Evolutionary conservation across 2,329 filamentous ascomycete species (phyloP), one percentile per base, ranked within the genome.

Genomic region (Coniochaeta sp.): DNA sequence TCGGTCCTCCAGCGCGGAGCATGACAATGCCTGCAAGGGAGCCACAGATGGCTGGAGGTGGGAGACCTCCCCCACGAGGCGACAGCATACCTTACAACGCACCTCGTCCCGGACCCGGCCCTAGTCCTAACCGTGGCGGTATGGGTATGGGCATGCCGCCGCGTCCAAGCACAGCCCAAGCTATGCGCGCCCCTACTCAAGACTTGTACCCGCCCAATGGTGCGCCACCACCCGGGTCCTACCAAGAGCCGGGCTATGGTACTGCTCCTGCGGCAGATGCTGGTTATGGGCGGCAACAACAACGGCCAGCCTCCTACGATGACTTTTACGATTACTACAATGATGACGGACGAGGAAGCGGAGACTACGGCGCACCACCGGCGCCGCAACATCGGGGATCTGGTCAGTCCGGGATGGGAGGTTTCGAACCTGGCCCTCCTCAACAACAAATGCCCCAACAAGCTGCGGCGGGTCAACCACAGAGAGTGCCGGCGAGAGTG

Each of bases 1-100:
- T 77, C 57, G 77, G 71, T 0, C 74, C 77, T 2, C 78, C 77
- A 8, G 61, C 67, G n/a, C 72, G 82, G 58, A 85, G 81, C 52
- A 79, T 77, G 74, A 85, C 82, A 5, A 81, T 83, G 78, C 80
- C 81, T 2, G 64, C 71, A 3, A 73, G 77, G 51, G 71, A 75
- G 13, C 20, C 27, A 10, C 64, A 66, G 16, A 67, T 70, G 57
- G 67, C 71, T 30, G 62, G 60, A 6, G 63, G 66, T 48, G 63
- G 56, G 12, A 63, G 63, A 18, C 61, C 63, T 28, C 69, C 65
- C 27, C 61, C 60, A 20, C 68, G 71, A 27, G 65, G 65, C 52
- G 76, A 73, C 38, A 74, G 71, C 46, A 72, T 69, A 38, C 72
- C 77, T 1, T 75, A 75, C 48, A 73, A 72, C 57, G 72, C 69